These are phyloP conservation scores for Aspergillus japonicus DNA, from an alignment of 2,329 filamentous ascomycete species.

Conservation along the genomic window DNA sequence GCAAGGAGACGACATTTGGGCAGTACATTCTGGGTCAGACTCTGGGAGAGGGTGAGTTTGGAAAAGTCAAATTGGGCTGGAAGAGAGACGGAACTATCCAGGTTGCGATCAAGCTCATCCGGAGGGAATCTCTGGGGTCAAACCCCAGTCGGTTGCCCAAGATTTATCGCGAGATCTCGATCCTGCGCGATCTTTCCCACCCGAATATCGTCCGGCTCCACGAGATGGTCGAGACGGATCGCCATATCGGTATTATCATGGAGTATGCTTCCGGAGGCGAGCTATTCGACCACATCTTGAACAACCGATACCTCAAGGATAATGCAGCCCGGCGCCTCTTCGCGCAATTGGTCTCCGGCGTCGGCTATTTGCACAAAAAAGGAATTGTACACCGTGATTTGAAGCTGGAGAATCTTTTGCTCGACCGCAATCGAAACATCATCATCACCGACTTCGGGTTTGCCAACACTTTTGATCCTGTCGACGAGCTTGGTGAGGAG, in stretches of 20 bases:
- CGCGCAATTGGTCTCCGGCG: constrained; percentile 91
- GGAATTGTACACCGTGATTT: constrained; percentile 96
- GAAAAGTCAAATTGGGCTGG: constrained; percentile 98
- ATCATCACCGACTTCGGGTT: constrained; percentile 99
- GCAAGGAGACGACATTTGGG: constrained; percentile 85
- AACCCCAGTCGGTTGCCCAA: constrained; percentile 90
- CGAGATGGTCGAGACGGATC: constrained; percentile 97
- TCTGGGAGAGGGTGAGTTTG: constrained; percentile 95
- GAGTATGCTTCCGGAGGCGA: constrained; percentile 98
- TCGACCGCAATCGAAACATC: constrained; percentile 96
- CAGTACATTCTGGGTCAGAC: constrained; percentile 96
- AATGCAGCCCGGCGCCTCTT: constrained; percentile 86
- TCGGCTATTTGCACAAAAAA: constrained; percentile 97
- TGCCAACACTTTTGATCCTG: constrained; percentile 91
- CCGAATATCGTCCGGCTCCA: constrained; percentile 96
- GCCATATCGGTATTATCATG: constrained; percentile 95
- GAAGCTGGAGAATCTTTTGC: constrained; percentile 90
- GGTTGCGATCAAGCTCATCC: constrained; percentile 97
- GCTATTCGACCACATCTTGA: constrained; percentile 96
- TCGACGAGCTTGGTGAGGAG: constrained; percentile 83
- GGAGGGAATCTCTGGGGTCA: constrained; percentile 81
- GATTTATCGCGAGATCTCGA: constrained; percentile 95
- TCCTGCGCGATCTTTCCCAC: constrained; percentile 81
- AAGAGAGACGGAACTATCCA: constrained; percentile 90
- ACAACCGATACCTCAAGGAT: constrained; percentile 94